Base-by-base conservation (phyloP, 225 moss, liverwort and hornwort genomes). In the Asterella californica region DNA sequence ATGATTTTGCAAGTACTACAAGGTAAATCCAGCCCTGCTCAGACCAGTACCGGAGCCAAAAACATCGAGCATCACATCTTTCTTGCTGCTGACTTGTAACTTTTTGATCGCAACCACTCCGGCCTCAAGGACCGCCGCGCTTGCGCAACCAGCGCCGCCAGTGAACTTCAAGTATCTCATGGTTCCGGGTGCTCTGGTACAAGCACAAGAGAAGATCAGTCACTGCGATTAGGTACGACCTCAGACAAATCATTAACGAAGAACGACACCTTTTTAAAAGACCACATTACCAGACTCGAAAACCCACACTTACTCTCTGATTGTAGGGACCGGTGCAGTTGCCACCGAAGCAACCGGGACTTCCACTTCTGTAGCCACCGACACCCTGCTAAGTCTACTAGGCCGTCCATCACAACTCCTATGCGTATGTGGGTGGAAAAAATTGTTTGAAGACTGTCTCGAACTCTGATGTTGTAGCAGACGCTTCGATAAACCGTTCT, bases 1-100 rank as follows among this genome's bases (percentile, higher is more conserved):
- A 78, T 30, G 9, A 76, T 71, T 29, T 55, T 46, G 57, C n/a
- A 52, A 74, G 50, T 75, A 74, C 78, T 77, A 84, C 54, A 87
- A 80, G 10, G 84, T 62, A 12, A 87, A 69, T 60, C 82, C 84
- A 72, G 84, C 76, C 74, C 82, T 74, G 72, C 81, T 81, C 60
- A 86, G 79, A 32, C 65, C 37, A 47, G 85, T 77, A 85, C 85
- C 85, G 47, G 85, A 82, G 70, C 87, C 84, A 55, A 87, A 82
- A 27, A 84, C 87, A 63, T 84, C 83, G 63, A 70, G 75, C 81
- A 86, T 83, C 19, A 65, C 84, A 24, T 84, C 83, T 17, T 78
- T 78, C 71, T 84, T 84, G n/a, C 84, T 77, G 33, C 82, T 78
- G 25, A 79, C 82, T 79, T 87, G 87, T 29, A 87, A 32, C 80